phyloP scores from a whole-genome alignment of 2,329 filamentous ascomycete genomes.

The Fusarium annulatum region DNA sequence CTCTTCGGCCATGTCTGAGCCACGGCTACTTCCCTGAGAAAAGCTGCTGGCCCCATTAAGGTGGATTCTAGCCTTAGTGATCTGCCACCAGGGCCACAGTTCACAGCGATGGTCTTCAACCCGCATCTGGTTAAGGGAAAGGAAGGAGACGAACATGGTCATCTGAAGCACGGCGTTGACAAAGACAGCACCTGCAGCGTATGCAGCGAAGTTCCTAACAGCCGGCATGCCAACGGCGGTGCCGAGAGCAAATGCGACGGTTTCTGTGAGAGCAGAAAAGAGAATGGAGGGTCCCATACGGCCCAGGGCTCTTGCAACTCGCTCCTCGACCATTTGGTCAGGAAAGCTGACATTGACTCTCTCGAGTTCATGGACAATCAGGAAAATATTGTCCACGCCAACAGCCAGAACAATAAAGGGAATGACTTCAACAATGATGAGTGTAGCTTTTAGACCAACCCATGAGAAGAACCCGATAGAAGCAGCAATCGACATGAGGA shows the following conservation, averaged over 20 bases:
- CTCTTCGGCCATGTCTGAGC: conserved; percentile 84
- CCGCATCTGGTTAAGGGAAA: conserved; percentile 89
- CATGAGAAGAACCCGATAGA: conserved; percentile 96
- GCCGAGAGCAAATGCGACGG: conserved; percentile 90
- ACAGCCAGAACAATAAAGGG: conserved; percentile 97
- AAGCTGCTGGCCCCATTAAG: conserved; percentile 69
- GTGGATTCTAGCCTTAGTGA: conserved; percentile 78
- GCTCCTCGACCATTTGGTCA: conserved; percentile 86
- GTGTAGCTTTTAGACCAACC: conserved; percentile 88
- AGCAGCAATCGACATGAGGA: conserved; percentile 95
- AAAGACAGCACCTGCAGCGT: conserved; percentile 94
- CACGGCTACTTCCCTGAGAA: conserved; percentile 63
- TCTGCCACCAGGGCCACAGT: conserved; percentile 88
- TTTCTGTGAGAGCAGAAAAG: conserved; percentile 94
- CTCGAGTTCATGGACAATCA: conserved; percentile 98
- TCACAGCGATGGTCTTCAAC: conserved; percentile 91
- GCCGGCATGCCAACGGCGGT: conserved; percentile 98
- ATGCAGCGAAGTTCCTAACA: conserved; percentile 95
- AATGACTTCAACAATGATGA: conserved; percentile 99
- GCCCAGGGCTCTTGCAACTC: conserved; percentile 88
- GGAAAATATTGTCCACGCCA: conserved; percentile 98
- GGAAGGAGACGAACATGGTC: conserved; percentile 94
- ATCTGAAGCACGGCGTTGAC: conserved; percentile 98
- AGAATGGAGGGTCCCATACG: conserved; percentile 97
- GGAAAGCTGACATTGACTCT: conserved; percentile 92